phyloP scores from a whole-genome alignment of 176 grass and related monocot species.

The Lolium rigidum region DNA sequence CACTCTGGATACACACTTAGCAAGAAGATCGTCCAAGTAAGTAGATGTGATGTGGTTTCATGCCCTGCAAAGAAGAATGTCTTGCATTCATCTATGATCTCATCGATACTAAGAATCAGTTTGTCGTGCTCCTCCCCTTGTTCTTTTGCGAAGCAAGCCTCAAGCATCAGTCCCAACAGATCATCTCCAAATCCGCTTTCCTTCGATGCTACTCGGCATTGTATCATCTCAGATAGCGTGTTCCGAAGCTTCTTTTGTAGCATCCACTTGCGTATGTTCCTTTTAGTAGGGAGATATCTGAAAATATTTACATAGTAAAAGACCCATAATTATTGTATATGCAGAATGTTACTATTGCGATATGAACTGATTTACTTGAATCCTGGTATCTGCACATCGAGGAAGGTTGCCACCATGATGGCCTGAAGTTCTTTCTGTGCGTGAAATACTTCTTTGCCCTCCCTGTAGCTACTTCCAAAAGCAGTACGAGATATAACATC shows the following conservation, averaged over 20 bases:
- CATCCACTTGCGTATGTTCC: background rate
- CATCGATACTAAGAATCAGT: background rate
- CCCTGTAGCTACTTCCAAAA: background rate
- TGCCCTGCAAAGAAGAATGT: background rate
- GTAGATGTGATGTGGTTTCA: background rate
- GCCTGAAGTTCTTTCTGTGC: background rate
- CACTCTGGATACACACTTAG: background rate
- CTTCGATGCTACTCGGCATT: background rate
- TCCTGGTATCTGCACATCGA: background rate
- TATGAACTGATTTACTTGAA: background rate
- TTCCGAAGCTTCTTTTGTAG: background rate
- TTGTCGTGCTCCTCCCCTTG: background rate
- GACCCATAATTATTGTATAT: background rate
- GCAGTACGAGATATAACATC: background rate
- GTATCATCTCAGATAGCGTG: background rate
- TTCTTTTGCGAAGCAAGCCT: background rate
- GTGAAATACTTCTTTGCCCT: background rate
- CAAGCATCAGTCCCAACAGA: background rate
- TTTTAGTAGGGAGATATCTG: constrained; percentile 12
- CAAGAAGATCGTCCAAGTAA: background rate
- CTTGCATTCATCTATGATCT: constrained; percentile 22
- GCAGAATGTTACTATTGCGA: background rate
- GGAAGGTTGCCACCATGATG: background rate
- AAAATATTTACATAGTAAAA: background rate
- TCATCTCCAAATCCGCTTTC: background rate